Evolutionary conservation across 495 filamentous ascomycete genomes (phyloP).

Genomic region (Apodospora peruviana): DNA sequence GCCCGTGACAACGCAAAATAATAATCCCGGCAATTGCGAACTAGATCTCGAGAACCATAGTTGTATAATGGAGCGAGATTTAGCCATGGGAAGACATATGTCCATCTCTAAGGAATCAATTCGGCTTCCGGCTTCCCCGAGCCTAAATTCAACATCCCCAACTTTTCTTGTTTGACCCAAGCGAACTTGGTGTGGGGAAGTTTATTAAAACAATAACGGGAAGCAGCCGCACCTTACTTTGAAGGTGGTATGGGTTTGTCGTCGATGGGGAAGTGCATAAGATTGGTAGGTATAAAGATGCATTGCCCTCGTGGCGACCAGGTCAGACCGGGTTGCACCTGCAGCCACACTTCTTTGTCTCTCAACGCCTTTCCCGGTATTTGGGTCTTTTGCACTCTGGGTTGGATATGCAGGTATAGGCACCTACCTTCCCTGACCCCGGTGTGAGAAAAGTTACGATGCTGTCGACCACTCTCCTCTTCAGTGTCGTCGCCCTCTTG

Average conservation of each 20-base stretch:
- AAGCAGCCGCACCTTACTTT: too few relatives aligned
- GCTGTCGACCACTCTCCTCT: not conserved
- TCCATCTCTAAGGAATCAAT: not conserved
- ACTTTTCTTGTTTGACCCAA: constrained; percentile 1
- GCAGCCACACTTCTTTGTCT: not conserved
- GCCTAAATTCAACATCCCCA: not conserved
- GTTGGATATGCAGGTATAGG: too few relatives aligned
- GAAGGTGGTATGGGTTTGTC: too few relatives aligned
- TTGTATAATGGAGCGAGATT: too few relatives aligned
- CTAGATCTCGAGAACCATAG: not conserved
- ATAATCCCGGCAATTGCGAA: not conserved
- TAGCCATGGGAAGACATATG: too few relatives aligned
- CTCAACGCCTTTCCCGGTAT: not conserved
- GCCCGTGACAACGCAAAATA: not conserved
- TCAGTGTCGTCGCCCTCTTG: constrained; percentile 2
- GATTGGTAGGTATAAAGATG: too few relatives aligned
- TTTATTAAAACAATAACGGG: not conserved
- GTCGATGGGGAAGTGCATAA: too few relatives aligned
- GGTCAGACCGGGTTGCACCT: too few relatives aligned
- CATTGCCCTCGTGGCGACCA: too few relatives aligned
- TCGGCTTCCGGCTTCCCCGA: not conserved
- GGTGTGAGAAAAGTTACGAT: too few relatives aligned
- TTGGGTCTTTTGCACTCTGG: not conserved
- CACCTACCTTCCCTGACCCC: not conserved
- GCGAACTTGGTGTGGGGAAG: not conserved